Percentiles rank a stretch among this genome's conserved stretches.
Evolutionary conservation across 345 rosid genomes (phyloP).

Genomic region (Psidium guajava): DNA sequence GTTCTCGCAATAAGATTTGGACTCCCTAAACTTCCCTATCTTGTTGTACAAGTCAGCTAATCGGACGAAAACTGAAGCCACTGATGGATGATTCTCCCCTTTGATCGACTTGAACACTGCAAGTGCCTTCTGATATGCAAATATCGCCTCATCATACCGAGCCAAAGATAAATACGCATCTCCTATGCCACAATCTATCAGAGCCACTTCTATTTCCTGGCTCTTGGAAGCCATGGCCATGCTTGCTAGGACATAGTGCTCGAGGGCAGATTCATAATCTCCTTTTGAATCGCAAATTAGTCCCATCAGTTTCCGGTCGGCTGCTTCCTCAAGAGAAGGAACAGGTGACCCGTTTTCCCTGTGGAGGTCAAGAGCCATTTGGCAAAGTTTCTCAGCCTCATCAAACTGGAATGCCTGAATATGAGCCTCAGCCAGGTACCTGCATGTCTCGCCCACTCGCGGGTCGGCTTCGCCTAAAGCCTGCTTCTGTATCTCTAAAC

Average conservation of each 20-base stretch:
- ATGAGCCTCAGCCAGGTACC: slow-evolving; percentile 83
- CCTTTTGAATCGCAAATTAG: slow-evolving; percentile 70
- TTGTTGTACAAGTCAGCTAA: slow-evolving; percentile 80
- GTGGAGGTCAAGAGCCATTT: slow-evolving; percentile 68
- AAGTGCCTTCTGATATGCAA: slow-evolving; percentile 80
- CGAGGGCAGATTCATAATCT: slow-evolving; percentile 73
- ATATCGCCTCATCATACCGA: slow-evolving; percentile 79
- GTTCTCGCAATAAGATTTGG: slow-evolving; percentile 74
- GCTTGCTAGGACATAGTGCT: slow-evolving; percentile 79
- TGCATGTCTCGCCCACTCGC: slow-evolving; percentile 72
- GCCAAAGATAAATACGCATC: slow-evolving; percentile 80
- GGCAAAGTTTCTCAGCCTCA: slow-evolving; percentile 75
- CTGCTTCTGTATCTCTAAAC: slow-evolving; percentile 88
- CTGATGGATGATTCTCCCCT: slow-evolving; percentile 79
- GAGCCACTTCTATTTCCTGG: slow-evolving; percentile 58
- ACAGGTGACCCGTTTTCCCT: slow-evolving; percentile 42
- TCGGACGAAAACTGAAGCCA: slow-evolving; percentile 77
- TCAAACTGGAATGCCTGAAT: slow-evolving; percentile 79
- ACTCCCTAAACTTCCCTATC: slow-evolving; percentile 67
- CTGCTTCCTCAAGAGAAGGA: slow-evolving; percentile 72
- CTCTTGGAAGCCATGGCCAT: slow-evolving; percentile 75
- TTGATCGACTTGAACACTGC: slow-evolving; percentile 58
- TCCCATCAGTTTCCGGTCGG: slow-evolving; percentile 84
- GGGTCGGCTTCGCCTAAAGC: slow-evolving; percentile 68
- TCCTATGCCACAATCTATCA: slow-evolving; percentile 82